phyloP scores from a whole-genome alignment of 2,329 filamentous ascomycete species.

The Trichoderma atroviride region DNA sequence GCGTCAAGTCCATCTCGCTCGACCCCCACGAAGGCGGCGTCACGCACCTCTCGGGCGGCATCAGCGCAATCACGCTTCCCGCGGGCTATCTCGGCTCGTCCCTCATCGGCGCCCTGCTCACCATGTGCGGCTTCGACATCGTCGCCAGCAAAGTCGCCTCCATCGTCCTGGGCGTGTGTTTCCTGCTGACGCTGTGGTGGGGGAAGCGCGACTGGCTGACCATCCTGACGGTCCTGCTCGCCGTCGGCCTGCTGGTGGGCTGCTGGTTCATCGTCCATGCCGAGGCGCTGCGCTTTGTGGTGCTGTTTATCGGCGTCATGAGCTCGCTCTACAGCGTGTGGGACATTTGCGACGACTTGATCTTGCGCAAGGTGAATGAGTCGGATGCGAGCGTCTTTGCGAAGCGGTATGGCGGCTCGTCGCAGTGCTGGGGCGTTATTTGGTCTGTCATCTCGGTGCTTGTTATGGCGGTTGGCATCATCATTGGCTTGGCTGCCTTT shows the following conservation, averaged over 20 bases:
- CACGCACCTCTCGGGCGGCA: constrained; percentile 75
- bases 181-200: constrained; percentile 82
- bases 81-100: constrained; percentile 79
- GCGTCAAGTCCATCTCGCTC: constrained; percentile 72
- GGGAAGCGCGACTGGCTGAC: constrained; percentile 78
- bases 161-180: constrained; percentile 71
- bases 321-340: constrained; percentile 78
- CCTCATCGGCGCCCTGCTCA: constrained; percentile 75
- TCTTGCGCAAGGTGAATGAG: constrained; percentile 76
- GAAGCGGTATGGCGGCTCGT: constrained; percentile 75
- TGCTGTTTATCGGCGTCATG: constrained; percentile 83
- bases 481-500: constrained; percentile 78
- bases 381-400: constrained; percentile 81
- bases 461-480: constrained; percentile 73
- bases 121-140: constrained; percentile 80
- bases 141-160: constrained; percentile 80
- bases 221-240: constrained; percentile 68
- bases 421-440: constrained; percentile 78
- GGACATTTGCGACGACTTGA: constrained; percentile 84
- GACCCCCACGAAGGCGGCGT: constrained; percentile 80
- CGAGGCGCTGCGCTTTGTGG: constrained; percentile 71
- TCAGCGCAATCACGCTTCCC: constrained; percentile 70
- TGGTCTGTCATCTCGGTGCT: constrained; percentile 73
- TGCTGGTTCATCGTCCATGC: constrained; percentile 82
- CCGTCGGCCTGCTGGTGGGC: constrained; percentile 69